Percentiles rank a stretch among this genome's conserved stretches.
These are phyloP conservation scores for Penicillium fimorum DNA, from an alignment of 495 filamentous ascomycete genomes.

Conservation along the genomic window DNA sequence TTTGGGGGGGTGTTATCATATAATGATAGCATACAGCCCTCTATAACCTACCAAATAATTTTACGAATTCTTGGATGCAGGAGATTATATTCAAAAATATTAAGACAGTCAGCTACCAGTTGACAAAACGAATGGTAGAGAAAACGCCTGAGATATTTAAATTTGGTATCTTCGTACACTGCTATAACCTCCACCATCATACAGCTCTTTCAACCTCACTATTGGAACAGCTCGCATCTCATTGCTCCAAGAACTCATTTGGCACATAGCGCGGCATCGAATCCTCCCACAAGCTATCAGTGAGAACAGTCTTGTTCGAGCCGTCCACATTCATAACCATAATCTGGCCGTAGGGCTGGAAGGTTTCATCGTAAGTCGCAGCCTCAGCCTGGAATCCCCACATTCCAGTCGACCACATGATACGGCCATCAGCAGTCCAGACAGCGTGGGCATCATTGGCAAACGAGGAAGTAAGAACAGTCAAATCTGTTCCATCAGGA, in stretches of 20 bases:
- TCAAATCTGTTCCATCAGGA: constrained; percentile 36
- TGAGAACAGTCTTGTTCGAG: constrained; percentile 29
- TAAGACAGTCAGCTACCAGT: too few relatives aligned
- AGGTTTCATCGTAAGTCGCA: constrained; percentile 33
- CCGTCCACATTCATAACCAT: constrained; percentile 36
- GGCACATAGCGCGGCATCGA: constrained; percentile 33
- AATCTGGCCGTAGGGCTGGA: constrained; percentile 38
- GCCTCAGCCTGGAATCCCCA: constrained; percentile 35
- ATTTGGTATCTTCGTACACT: too few relatives aligned
- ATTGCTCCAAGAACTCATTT: constrained; percentile 5
- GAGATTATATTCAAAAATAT: too few relatives aligned
- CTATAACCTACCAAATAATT: too few relatives aligned
- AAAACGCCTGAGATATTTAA: too few relatives aligned
- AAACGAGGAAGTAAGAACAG: constrained; percentile 29
- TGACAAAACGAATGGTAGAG: too few relatives aligned
- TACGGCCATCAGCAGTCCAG: constrained; percentile 38
- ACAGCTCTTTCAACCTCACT: too few relatives aligned
- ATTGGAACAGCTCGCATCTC: background rate
- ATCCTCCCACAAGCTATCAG: constrained; percentile 36
- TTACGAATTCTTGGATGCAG: too few relatives aligned
- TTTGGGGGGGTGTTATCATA: too few relatives aligned
- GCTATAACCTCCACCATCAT: too few relatives aligned
- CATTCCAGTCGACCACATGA: constrained; percentile 32
- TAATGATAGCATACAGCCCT: too few relatives aligned
- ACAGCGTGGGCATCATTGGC: constrained; percentile 46